phyloP scores from a whole-genome alignment of 2,329 filamentous ascomycete species.

The Colletotrichum costaricense region DNA sequence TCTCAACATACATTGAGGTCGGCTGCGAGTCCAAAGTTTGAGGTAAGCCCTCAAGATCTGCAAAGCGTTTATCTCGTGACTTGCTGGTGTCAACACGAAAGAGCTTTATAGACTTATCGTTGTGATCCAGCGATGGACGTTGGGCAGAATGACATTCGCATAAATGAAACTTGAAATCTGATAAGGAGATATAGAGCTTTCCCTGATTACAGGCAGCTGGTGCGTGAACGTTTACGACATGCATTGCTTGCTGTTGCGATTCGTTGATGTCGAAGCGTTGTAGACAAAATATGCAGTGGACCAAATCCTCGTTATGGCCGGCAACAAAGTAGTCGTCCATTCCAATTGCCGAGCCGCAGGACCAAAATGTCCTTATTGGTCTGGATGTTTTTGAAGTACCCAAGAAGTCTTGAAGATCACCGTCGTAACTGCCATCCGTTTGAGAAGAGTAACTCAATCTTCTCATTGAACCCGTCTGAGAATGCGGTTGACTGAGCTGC shows the following conservation, averaged over 20 bases:
- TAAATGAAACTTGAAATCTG: neutral
- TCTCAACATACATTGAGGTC: neutral
- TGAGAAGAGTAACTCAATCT: neutral
- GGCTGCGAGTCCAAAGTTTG: neutral
- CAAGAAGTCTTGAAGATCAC: neutral
- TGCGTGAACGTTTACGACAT: neutral
- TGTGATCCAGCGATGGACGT: neutral
- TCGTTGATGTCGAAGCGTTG: neutral
- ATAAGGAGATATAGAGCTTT: accelerated
- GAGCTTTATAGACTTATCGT: neutral
- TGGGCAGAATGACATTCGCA: neutral
- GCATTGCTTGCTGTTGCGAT: neutral
- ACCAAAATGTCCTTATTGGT: neutral
- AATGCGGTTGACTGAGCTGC: no score
- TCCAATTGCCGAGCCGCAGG: neutral
- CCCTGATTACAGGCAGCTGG: neutral
- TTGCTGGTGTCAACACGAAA: neutral
- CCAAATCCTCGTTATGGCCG: neutral
- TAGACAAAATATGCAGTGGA: neutral
- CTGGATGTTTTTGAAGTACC: no score
- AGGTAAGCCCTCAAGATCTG: neutral
- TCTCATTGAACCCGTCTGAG: no score
- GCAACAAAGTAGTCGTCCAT: neutral
- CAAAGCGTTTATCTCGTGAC: neutral
- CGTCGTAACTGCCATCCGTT: no score